Percentiles rank a stretch among this genome's conserved stretches.
Evolutionary conservation across 1,284 basidiomycete species (phyloP).

Genomic region (Tilletia indica): DNA sequence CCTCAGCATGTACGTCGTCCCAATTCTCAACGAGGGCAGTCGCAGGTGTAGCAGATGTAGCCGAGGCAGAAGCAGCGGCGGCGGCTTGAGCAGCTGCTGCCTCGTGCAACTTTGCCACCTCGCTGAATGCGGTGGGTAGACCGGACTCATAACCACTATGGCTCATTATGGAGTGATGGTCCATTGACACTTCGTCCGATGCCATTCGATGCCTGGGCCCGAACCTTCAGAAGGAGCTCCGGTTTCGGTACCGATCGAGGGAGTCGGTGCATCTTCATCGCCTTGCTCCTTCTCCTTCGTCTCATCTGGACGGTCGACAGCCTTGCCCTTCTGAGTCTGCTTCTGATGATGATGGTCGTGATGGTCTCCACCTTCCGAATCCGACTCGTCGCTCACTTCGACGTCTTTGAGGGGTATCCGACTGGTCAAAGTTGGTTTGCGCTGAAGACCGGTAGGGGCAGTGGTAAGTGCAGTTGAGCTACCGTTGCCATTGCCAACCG

Average conservation of each 20-base stretch:
- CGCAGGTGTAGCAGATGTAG: too few relatives aligned
- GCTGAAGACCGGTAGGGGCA: slow-evolving; percentile 41
- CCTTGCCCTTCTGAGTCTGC: slow-evolving; percentile 10
- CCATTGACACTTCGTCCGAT: neutral
- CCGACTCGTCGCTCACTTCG: slow-evolving; percentile 59
- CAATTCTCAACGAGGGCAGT: too few relatives aligned
- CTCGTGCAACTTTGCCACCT: neutral
- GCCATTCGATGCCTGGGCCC: neutral
- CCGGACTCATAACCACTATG: neutral
- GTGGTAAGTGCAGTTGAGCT: slow-evolving; percentile 34
- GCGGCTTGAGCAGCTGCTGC: neutral
- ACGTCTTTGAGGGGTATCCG: slow-evolving; percentile 1
- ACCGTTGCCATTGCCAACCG: too few relatives aligned
- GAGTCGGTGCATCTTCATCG: too few relatives aligned
- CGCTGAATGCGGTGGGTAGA: neutral
- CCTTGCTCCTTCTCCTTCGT: too few relatives aligned
- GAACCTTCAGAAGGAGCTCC: too few relatives aligned
- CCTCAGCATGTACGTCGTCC: too few relatives aligned
- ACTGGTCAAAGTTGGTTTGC: slow-evolving; percentile 8
- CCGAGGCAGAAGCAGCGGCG: neutral
- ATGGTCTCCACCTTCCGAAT: slow-evolving; percentile 64
- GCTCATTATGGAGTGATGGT: neutral
- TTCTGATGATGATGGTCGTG: slow-evolving; percentile 34
- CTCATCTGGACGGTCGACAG: neutral
- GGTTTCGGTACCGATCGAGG: too few relatives aligned